Base-by-base conservation (phyloP, 768 basidiomycete genomes). In the Hygrophorus russula region DNA sequence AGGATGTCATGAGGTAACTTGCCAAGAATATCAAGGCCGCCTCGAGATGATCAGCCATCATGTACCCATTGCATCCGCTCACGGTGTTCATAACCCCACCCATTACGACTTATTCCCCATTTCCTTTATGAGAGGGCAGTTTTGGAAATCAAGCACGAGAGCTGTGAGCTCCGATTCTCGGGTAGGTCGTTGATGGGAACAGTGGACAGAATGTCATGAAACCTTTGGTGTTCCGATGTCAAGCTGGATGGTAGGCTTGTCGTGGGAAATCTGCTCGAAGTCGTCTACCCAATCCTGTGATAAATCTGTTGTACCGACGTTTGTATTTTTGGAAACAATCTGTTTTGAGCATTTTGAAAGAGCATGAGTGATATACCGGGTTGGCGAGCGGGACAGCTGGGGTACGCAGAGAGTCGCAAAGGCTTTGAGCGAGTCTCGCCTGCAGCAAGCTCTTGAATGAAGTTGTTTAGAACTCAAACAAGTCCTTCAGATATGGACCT, bases 381-480 rank as follows among this genome's bases (percentile, higher is more conserved):
- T 28, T 40, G 13, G 37, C n/a, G 27, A 24, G 9, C 47, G 59
- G 47, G 53, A 69, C 64, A 63, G 24, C 38, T 18, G 67, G 65
- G 58, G 45, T 61, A 59, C 64, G 62, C 59, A 71, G 59, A 55
- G 75, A 71, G 71, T 76, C 77, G 46, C 71, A 70, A 66, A 77
- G 76, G 74, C 75, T 61, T 61, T 67, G 70, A 53, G 73, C 70
- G 54, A 78, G 67, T 65, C 70, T 79, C 69, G 80, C 79, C 73
- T 68, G 73, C 46, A 73, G 56, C 56, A 64, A 62, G 52, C 64
- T 61, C 53, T 57, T 67, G 56, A 68, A 66, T 52, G 69, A 62
- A 62, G 75, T 68, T 78, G 75, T 80, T 50, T 70, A 62, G 64
- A 57, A 52, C 36, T 53, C 49, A 52, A 56, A 52, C 73, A 70